Evolutionary conservation across 2,329 filamentous ascomycete species (phyloP).

Genomic region (Colletotrichum endophyticum): DNA sequence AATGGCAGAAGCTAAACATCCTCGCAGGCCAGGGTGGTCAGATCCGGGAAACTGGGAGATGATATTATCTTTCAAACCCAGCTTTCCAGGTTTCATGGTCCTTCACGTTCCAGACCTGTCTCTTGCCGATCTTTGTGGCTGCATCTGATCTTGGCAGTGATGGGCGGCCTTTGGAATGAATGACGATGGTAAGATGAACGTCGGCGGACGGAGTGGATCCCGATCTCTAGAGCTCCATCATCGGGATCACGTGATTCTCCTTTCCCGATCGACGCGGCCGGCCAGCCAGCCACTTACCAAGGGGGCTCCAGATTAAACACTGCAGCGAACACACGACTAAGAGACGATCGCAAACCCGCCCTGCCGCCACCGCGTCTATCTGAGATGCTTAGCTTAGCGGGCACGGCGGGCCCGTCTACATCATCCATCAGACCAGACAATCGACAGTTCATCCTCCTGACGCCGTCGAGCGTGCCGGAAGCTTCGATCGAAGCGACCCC

Average conservation of each 20-base stretch:
- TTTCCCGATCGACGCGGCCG: not conserved
- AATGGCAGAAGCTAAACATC: not conserved
- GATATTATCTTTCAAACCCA: not conserved
- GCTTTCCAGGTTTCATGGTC: not conserved
- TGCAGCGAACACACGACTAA: not conserved
- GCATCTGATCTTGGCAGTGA: not conserved
- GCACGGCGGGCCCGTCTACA: not conserved
- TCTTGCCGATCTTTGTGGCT: not conserved
- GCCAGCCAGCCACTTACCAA: not conserved
- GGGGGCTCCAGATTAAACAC: not conserved
- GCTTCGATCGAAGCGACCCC: not conserved
- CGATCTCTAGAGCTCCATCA: not conserved
- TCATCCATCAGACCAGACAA: not conserved
- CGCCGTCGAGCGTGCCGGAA: not conserved
- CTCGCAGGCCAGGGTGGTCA: too few species aligned
- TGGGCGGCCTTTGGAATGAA: not conserved
- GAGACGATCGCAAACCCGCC: not conserved
- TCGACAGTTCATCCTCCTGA: not conserved
- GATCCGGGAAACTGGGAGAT: not conserved
- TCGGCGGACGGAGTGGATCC: not conserved
- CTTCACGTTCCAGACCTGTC: not conserved
- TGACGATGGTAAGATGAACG: not conserved
- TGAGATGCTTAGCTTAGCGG: not conserved
- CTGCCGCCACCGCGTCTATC: not conserved
- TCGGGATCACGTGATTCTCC: not conserved